These are phyloP conservation scores for Eucalyptus microcorys DNA, from an alignment of 345 rosid species.

Conservation along the genomic window DNA sequence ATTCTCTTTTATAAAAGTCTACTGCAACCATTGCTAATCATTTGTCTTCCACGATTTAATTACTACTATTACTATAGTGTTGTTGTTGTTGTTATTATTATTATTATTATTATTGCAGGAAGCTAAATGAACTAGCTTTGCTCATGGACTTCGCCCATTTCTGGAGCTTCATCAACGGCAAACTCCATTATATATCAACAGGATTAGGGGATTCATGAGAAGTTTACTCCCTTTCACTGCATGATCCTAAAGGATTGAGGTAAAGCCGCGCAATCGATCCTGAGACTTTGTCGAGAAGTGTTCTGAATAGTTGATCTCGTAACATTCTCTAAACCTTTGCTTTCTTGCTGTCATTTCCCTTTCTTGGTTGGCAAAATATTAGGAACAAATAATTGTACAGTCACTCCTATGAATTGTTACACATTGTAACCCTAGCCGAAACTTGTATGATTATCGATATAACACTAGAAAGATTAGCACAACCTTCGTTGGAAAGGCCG, in stretches of 20 bases:
- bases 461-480: background rate
- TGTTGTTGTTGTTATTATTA: background rate
- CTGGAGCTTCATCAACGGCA: background rate
- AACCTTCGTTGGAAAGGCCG: background rate
- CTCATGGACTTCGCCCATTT: background rate
- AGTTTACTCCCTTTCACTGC: background rate
- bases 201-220: background rate
- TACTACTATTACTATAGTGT: background rate
- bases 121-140: background rate
- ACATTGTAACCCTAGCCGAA: background rate
- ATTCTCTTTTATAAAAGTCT: background rate
- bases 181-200: background rate
- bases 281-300: background rate
- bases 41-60: background rate
- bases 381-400: background rate
- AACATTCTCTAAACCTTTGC: background rate
- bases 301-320: background rate
- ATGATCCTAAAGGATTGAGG: background rate
- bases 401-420: background rate
- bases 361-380: background rate
- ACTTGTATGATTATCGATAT: background rate
- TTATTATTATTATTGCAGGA: background rate
- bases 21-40: background rate
- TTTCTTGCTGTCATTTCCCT: background rate
- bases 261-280: background rate